Base-by-base conservation (phyloP, 805 yeast species). In the Metschnikowia lochheadii region DNA sequence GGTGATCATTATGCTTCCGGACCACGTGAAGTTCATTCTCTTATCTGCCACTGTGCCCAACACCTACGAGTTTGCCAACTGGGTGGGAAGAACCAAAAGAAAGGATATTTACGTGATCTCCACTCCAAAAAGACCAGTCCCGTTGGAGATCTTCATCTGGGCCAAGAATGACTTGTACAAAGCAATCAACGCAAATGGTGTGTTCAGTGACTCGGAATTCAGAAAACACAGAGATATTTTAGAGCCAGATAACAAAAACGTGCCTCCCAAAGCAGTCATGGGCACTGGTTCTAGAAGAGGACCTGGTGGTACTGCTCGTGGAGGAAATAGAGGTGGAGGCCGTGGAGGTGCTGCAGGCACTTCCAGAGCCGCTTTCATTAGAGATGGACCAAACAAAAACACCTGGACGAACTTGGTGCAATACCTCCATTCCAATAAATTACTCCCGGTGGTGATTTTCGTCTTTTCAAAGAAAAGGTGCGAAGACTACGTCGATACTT, bases 31-130 rank as follows among this genome's bases (percentile, higher is more conserved):
- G 63, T 87, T 88, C 60, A 89, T 94, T 55, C 73, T 94, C 38
- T 75, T 94, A 37, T 89, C 97, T 11, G 99, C 99, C 4, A 94
- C 99, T 0, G 98, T 94, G 6, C 99, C 99, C n/a, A 94, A 94
- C 65, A 92, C 99, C 0, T 87, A 80, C 64, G 99, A 94, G 64
- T 94, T 94, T 76, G 99, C 99, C 7, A 88, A 86, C 56, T 94
- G 99, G 99, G 92, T 94, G 17, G 98, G 99, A 4, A 79, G 99
- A 67, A 94, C 99, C 0, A 94, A 94, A 64, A 91, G 89, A 60
- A 92, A 91, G 66, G 96, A 94, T 62, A 92, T 94, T 7, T 92
- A 94, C 61, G 99, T 94, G 44, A 94, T 94, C 18, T 89, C 96
- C 0, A 94, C 99, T 0, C 90, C 96, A 11, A 89, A 94, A 65